Percentiles rank a stretch among this genome's conserved stretches.
Conservation (phyloP, 495 filamentous ascomycete genomes). For the Astrocystis sublimbata region DNA sequence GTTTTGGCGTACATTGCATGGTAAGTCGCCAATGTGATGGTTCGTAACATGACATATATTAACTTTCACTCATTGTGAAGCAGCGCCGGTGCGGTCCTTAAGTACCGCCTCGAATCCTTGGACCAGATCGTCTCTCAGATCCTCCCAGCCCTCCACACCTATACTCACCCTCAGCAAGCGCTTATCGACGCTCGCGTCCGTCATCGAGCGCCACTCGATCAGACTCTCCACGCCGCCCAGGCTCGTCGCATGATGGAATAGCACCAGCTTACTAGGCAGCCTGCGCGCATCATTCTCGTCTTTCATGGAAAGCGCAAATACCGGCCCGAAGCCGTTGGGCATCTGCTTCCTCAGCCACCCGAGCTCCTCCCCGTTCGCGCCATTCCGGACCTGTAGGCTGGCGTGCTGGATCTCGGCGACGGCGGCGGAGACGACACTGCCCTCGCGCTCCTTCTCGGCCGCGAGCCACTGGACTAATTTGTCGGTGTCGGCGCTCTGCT, state of each 20-base stretch:
- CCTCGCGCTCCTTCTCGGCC: conserved; percentile 40
- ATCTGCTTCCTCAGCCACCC: conserved; percentile 83
- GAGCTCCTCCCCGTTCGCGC: conserved; percentile 36
- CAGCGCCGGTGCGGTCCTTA: conserved; percentile 29
- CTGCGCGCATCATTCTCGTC: conserved; percentile 59
- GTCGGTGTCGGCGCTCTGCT: conserved; percentile 69
- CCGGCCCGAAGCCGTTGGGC: conserved; percentile 87
- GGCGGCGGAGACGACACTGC: conserved; percentile 48
- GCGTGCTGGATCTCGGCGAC: conserved; percentile 72
- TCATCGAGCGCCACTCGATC: conserved; percentile 89
- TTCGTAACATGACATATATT: too few relatives aligned
- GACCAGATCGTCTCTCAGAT: conserved; percentile 75
- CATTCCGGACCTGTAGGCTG: conserved; percentile 64
- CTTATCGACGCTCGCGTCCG: conserved; percentile 70
- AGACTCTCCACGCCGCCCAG: conserved; percentile 91
- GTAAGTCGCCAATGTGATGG: too few relatives aligned
- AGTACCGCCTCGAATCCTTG: conserved; percentile 63
- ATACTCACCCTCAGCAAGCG: conserved; percentile 78
- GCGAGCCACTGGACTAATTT: conserved; percentile 72
- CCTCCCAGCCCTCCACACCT: conserved; percentile 85
- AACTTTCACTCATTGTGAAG: not conserved
- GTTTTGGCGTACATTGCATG: too few relatives aligned
- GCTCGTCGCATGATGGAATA: conserved; percentile 95
- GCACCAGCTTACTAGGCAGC: conserved; percentile 72
- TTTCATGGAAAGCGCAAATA: conserved; percentile 74